phyloP scores from a whole-genome alignment of 2,329 filamentous ascomycete species.

The Grosmannia penicillata region DNA sequence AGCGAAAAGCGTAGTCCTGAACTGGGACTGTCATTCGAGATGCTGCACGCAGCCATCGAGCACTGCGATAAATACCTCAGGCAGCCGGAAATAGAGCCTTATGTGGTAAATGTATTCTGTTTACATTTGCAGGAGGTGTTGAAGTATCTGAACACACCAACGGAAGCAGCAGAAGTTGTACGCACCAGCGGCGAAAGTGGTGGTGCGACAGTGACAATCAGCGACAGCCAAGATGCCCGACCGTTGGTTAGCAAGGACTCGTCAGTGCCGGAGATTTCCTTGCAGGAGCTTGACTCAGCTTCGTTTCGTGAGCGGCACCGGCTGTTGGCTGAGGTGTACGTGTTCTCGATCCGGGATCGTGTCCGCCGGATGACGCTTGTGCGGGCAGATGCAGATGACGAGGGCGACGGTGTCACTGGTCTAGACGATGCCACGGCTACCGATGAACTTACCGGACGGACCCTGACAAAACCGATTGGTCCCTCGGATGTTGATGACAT shows the following conservation, averaged over 20 bases:
- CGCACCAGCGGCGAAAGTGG: background rate
- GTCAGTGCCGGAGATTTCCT: slow-evolving; percentile 9
- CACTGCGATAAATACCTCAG: slow-evolving; percentile 25
- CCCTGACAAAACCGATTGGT: too few relatives aligned
- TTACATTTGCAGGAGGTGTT: slow-evolving; percentile 34
- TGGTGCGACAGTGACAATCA: background rate
- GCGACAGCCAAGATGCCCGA: slow-evolving; percentile 4
- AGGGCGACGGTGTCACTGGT: too few relatives aligned
- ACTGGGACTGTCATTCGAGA: background rate
- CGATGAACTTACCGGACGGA: slow-evolving; percentile 4
- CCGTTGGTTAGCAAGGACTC: slow-evolving; percentile 4
- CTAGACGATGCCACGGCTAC: background rate
- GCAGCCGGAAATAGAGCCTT: slow-evolving; percentile 14
- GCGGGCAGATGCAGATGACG: background rate
- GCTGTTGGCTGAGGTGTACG: slow-evolving; percentile 37
- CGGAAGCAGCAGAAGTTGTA: background rate
- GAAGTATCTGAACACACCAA: slow-evolving; percentile 24
- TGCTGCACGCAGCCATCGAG: slow-evolving; percentile 25
- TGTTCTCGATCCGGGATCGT: slow-evolving; percentile 24
- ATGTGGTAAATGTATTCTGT: slow-evolving; percentile 30
- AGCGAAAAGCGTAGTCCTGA: too few relatives aligned
- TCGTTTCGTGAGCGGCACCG: slow-evolving; percentile 32
- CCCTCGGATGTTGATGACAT: slow-evolving; percentile 24
- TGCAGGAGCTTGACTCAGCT: slow-evolving; percentile 31
- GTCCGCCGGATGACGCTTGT: slow-evolving; percentile 15